phyloP scores from a whole-genome alignment of 2,329 filamentous ascomycete genomes.

The Fusarium cicatricum region DNA sequence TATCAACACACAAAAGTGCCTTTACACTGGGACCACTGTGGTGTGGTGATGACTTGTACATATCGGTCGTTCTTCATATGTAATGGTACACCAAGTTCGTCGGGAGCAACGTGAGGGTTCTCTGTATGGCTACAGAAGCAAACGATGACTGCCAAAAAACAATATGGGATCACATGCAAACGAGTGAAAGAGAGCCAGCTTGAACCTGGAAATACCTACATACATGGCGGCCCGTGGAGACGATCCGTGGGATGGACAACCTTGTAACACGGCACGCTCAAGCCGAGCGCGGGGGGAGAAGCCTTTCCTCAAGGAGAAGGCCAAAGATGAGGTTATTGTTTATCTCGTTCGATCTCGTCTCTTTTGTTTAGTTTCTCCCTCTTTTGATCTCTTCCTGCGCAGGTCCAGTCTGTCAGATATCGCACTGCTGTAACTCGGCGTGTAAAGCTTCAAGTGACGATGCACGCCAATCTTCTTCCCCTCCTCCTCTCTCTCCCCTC shows the following conservation, averaged over 20 bases:
- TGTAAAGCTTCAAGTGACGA: constrained; percentile 34
- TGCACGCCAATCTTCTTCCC: constrained; percentile 53
- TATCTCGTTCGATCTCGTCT: background rate
- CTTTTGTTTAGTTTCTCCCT: background rate
- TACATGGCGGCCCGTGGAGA: no score
- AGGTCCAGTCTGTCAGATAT: background rate
- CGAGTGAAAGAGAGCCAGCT: no score
- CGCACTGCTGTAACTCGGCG: background rate
- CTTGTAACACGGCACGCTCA: constrained; percentile 27
- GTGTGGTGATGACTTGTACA: no score
- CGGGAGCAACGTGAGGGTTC: no score
- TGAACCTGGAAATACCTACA: no score
- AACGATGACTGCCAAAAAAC: background rate
- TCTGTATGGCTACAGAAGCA: background rate
- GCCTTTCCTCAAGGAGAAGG: background rate
- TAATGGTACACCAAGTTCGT: no score
- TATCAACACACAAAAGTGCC: background rate
- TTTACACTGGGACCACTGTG: no score
- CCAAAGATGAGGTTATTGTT: background rate
- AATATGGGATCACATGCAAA: no score
- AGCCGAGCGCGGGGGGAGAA: constrained; percentile 27
- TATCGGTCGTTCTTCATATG: no score
- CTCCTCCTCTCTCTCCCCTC: constrained; percentile 49
- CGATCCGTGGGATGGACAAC: constrained; percentile 3
- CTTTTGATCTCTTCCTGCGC: background rate